A percentile compares a stretch with the other conserved stretches of the same genome.
Evolutionary conservation across 2,329 filamentous ascomycete genomes (phyloP).

Genomic region (Arthroderma uncinatum): DNA sequence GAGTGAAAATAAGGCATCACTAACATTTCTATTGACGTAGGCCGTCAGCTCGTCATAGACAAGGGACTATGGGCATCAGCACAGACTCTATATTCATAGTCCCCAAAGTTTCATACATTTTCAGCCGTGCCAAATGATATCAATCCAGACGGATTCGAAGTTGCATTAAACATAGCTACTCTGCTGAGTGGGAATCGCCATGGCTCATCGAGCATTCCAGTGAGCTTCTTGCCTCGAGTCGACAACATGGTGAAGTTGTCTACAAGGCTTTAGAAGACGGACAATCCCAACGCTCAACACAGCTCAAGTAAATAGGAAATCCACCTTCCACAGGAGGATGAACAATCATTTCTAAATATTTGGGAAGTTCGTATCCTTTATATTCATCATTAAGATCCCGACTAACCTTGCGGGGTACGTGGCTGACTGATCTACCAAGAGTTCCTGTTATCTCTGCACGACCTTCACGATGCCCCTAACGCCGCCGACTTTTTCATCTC

Average conservation of each 20-base stretch:
- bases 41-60: constrained; percentile 30
- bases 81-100: not conserved
- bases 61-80: constrained; percentile 20
- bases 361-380: too few species aligned
- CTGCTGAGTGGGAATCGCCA: constrained; percentile 22
- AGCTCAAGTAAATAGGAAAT: too few species aligned
- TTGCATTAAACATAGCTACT: constrained; percentile 18
- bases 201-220: constrained; percentile 16
- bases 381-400: too few species aligned
- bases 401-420: too few species aligned
- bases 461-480: too few species aligned
- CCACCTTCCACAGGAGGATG: too few species aligned
- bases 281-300: too few species aligned
- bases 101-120: constrained; percentile 21
- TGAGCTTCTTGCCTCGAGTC: constrained; percentile 19
- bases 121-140: constrained; percentile 30
- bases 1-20: not conserved
- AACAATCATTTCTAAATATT: too few species aligned
- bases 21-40: constrained; percentile 30
- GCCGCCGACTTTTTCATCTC: too few species aligned
- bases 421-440: too few species aligned
- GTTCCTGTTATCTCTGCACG: too few species aligned
- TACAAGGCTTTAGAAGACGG: too few species aligned
- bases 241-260: constrained; percentile 19
- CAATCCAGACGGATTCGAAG: constrained; percentile 23